phyloP scores from a whole-genome alignment of 768 basidiomycete species.

The Neoboletus subvelutipes region DNA sequence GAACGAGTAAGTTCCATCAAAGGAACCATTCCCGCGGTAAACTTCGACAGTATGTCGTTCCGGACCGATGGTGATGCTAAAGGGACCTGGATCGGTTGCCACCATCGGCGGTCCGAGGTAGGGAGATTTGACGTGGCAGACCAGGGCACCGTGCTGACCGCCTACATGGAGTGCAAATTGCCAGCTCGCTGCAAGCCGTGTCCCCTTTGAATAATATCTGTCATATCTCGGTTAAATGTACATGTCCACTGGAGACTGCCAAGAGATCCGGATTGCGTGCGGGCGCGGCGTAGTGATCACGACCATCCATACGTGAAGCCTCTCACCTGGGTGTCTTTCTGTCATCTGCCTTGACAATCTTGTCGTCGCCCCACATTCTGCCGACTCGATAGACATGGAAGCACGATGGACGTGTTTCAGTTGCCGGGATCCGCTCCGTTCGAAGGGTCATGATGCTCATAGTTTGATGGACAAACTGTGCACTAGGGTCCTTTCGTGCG shows the following conservation, averaged over 20 bases:
- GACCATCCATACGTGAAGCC: neutral
- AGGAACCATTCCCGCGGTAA: slow-evolving; percentile 3
- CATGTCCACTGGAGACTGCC: neutral
- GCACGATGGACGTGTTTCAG: slow-evolving; percentile 10
- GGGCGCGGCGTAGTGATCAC: neutral
- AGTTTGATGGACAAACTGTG: neutral
- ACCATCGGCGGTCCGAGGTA: slow-evolving; percentile 27
- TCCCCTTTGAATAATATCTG: slow-evolving; percentile 28
- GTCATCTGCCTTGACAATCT: slow-evolving; percentile 29
- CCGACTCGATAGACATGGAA: slow-evolving; percentile 32
- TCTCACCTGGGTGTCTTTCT: slow-evolving; percentile 25
- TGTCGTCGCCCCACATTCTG: slow-evolving; percentile 30
- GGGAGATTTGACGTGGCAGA: slow-evolving; percentile 30
- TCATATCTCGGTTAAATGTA: neutral
- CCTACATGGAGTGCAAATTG: slow-evolving; percentile 21
- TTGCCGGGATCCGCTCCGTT: neutral
- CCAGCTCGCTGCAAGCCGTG: slow-evolving; percentile 22
- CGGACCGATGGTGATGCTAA: slow-evolving; percentile 17
- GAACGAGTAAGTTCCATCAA: slow-evolving; percentile 18
- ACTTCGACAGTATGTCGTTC: slow-evolving; percentile 11
- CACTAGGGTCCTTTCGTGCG: neutral
- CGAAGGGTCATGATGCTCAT: slow-evolving; percentile 1
- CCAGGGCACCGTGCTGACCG: slow-evolving; percentile 15
- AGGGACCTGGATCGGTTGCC: slow-evolving; percentile 16
- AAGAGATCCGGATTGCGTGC: neutral